These are phyloP conservation scores for Solanum hybrid DNA, from an alignment of 305 asterid species.

Conservation along the genomic window DNA sequence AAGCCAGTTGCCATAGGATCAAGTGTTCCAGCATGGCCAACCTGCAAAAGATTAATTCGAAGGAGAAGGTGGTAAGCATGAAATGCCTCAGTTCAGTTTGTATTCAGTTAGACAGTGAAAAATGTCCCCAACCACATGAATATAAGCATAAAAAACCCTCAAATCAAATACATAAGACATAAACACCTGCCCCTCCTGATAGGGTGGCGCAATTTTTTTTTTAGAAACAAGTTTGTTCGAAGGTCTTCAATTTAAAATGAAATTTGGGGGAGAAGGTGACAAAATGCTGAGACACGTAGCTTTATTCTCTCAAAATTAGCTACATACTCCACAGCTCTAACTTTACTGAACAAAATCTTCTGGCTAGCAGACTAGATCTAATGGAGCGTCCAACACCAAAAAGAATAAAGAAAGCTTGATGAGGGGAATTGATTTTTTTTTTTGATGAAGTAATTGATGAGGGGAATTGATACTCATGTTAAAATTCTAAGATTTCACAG, in stretches of 20 bases:
- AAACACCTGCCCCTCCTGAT: background rate
- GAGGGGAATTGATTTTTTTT: background rate
- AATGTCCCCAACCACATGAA: background rate
- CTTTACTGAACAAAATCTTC: background rate
- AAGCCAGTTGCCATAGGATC: slow-evolving; percentile 99
- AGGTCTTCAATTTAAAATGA: background rate
- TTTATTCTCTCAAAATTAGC: background rate
- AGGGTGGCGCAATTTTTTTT: background rate
- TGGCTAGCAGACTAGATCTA: background rate
- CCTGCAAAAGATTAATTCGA: slow-evolving; percentile 36
- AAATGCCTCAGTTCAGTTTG: background rate
- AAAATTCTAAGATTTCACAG: background rate
- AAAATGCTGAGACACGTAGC: background rate
- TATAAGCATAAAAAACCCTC: background rate
- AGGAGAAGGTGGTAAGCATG: background rate
- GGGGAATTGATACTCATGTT: background rate
- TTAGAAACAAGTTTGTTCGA: background rate
- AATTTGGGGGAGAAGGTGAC: background rate
- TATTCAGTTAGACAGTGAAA: background rate
- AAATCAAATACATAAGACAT: background rate
- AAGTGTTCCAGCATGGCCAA: slow-evolving; percentile 96
- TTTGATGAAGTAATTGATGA: too few relatives aligned
- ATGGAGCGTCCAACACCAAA: background rate
- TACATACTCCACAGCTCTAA: background rate
- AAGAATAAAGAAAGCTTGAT: background rate